phyloP scores from a whole-genome alignment of 352 stramenopile species.

The Phytophthora hibernalis region DNA sequence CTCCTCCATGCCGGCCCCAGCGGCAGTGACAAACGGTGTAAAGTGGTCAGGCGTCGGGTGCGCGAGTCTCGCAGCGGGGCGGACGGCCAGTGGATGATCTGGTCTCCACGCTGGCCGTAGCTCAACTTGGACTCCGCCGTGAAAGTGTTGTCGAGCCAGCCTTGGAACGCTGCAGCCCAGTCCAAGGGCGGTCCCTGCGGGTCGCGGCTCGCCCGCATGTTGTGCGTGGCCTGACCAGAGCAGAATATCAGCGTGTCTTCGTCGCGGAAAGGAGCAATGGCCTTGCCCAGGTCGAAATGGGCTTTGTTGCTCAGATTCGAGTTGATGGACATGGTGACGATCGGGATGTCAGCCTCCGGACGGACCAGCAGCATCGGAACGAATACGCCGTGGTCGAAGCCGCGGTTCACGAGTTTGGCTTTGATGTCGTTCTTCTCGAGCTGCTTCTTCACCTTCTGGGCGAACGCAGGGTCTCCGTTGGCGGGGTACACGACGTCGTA shows the following conservation, averaged over 20 bases:
- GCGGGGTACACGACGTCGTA: slow-evolving; percentile 90
- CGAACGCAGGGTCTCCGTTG: slow-evolving; percentile 75
- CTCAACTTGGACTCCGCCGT: slow-evolving; percentile 34
- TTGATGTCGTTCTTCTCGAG: slow-evolving; percentile 59
- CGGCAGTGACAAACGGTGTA: slow-evolving; percentile 53
- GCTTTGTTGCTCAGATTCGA: slow-evolving; percentile 44
- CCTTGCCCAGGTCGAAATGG: slow-evolving; percentile 68
- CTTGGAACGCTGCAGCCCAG: slow-evolving; percentile 48
- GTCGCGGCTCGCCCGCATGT: slow-evolving; percentile 38
- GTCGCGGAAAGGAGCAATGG: slow-evolving; percentile 55
- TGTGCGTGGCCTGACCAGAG: slow-evolving; percentile 63
- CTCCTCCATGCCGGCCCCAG: slow-evolving; percentile 59
- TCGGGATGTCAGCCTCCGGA: slow-evolving; percentile 87
- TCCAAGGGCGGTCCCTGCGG: slow-evolving; percentile 12
- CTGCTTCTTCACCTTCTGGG: slow-evolving; percentile 66
- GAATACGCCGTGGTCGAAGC: slow-evolving; percentile 93
- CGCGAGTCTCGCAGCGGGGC: slow-evolving; percentile 40
- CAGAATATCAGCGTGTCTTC: slow-evolving; percentile 79
- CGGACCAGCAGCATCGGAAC: slow-evolving; percentile 92
- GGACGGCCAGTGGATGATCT: slow-evolving; percentile 48
- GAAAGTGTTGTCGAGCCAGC: slow-evolving; percentile 43
- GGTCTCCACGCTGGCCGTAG: slow-evolving; percentile 31
- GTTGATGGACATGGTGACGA: slow-evolving; percentile 84
- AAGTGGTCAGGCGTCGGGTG: slow-evolving; percentile 68
- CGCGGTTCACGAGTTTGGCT: slow-evolving; percentile 55